Conservation (phyloP, 768 basidiomycete species). For the Collybia mongolica region DNA sequence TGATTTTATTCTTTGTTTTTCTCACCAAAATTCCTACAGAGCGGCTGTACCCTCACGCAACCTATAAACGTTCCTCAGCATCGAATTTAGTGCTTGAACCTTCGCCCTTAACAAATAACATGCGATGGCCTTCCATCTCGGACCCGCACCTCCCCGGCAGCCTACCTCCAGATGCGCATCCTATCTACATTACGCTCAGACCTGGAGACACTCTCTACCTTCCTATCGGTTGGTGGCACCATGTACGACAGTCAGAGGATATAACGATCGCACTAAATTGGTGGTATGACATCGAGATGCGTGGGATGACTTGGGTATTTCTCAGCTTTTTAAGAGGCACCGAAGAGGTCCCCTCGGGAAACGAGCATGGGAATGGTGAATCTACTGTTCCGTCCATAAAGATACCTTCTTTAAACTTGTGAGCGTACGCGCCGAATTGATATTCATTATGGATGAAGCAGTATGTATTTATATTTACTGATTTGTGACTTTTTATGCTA, state of each 20-base stretch:
- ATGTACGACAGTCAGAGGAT: constrained; percentile 70
- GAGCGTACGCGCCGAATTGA: too few species aligned
- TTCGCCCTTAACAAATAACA: constrained; percentile 23
- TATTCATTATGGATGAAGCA: too few species aligned
- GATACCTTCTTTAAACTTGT: too few species aligned
- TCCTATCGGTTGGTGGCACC: constrained; percentile 95
- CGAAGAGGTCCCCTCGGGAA: constrained; percentile 35
- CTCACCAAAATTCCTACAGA: constrained; percentile 34
- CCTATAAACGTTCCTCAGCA: constrained; percentile 46
- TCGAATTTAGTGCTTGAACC: constrained; percentile 24
- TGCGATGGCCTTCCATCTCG: constrained; percentile 82
- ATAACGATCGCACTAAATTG: constrained; percentile 77
- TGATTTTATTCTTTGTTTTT: background rate
- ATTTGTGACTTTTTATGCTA: too few species aligned
- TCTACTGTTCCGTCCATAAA: too few species aligned
- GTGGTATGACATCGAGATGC: constrained; percentile 86
- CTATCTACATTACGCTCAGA: constrained; percentile 62
- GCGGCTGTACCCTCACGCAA: constrained; percentile 63
- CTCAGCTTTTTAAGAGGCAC: constrained; percentile 58
- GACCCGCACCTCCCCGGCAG: constrained; percentile 51
- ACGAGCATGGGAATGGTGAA: constrained; percentile 14
- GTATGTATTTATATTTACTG: too few species aligned
- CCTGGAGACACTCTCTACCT: constrained; percentile 85
- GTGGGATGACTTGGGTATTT: constrained; percentile 69
- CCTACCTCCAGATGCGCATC: constrained; percentile 54